Evolutionary conservation across 2,329 filamentous ascomycete species (phyloP), one percentile per base, ranked within the genome.

Genomic region (Nothophoma quercina): DNA sequence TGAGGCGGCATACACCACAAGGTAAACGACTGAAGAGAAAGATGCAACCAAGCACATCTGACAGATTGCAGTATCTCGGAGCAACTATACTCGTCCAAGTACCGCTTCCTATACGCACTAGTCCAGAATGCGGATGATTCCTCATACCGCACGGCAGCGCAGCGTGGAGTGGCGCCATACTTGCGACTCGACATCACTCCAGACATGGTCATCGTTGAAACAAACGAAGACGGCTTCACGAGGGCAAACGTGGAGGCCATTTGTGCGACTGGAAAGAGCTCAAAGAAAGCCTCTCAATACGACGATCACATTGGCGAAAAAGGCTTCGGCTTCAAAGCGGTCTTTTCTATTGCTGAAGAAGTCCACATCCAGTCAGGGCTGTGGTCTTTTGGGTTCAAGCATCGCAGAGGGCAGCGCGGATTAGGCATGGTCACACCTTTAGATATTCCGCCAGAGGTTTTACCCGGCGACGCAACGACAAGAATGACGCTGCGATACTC

Each of bases 391-490:
- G 60, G 49, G 2, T 77, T 76, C 36, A 35, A 66, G n/a, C 65
- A 76, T 49, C 48, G 43, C 1, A 40, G 25, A 18, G 77, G 73
- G 0, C 77, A 80, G 2, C 71, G 73, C 0, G 81, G 81, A 1
- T 66, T 84, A 28, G 81, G 81, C 1, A 84, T 84, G 80, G 75
- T 83, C 1, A 76, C 75, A 0, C 81, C 81, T 44, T 70, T 69
- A 1, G 64, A 40, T n/a, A n/a, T n/a, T 30, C 28, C 28, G n/a
- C 28, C 19, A 8, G 35, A 25, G 22, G 21, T 18, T 26, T n/a
- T 38, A 9, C 35, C 35, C 4, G 2, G 5, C 5, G 35, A 38
- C 16, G 35, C 16, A 16, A 38, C 35, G 3, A 38, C 35, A 3
- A 38, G 35, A 9, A 38, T 38, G 7, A 25, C 35, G 3, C 22